phyloP scores from a whole-genome alignment of 495 filamentous ascomycete species.

The Cetradonia linearis region DNA sequence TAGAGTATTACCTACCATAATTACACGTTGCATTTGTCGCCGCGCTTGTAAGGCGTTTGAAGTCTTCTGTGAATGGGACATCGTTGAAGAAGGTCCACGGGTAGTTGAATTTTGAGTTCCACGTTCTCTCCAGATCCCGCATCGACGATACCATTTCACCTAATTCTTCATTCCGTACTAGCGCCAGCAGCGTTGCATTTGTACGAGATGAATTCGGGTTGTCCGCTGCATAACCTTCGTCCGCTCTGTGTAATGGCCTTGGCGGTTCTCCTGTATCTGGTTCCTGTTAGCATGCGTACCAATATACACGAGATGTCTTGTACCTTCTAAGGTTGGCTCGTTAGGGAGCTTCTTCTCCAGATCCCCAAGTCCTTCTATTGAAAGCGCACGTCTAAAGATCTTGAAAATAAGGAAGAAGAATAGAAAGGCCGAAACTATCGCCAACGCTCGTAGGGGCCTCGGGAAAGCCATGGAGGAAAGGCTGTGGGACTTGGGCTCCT shows the following conservation, averaged over 20 bases:
- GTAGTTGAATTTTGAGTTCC: slow-evolving; percentile 99
- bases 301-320: slow-evolving; percentile 25
- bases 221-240: slow-evolving; percentile 67
- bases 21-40: slow-evolving; percentile 73
- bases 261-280: slow-evolving; percentile 76
- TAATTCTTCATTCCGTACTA: slow-evolving; percentile 88
- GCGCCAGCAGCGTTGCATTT: slow-evolving; percentile 81
- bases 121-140: slow-evolving; percentile 83
- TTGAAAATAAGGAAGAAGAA: slow-evolving; percentile 67
- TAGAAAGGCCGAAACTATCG: slow-evolving; percentile 54
- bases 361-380: slow-evolving; percentile 33
- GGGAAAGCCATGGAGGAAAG: slow-evolving; percentile 60
- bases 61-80: slow-evolving; percentile 80
- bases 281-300: slow-evolving; percentile 14
- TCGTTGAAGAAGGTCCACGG: slow-evolving; percentile 99
- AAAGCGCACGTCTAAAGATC: slow-evolving; percentile 44
- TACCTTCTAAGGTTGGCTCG: slow-evolving; percentile 80
- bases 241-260: slow-evolving; percentile 54
- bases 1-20: slow-evolving; percentile 52
- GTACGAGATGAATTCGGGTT: slow-evolving; percentile 68
- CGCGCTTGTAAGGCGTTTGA: slow-evolving; percentile 68
- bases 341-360: slow-evolving; percentile 45
- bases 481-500: neutral
- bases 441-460: slow-evolving; percentile 70
- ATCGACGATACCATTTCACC: slow-evolving; percentile 76